Evolutionary conservation across 176 grass and related monocot species (phyloP).

Genomic region (Musa acuminata): DNA sequence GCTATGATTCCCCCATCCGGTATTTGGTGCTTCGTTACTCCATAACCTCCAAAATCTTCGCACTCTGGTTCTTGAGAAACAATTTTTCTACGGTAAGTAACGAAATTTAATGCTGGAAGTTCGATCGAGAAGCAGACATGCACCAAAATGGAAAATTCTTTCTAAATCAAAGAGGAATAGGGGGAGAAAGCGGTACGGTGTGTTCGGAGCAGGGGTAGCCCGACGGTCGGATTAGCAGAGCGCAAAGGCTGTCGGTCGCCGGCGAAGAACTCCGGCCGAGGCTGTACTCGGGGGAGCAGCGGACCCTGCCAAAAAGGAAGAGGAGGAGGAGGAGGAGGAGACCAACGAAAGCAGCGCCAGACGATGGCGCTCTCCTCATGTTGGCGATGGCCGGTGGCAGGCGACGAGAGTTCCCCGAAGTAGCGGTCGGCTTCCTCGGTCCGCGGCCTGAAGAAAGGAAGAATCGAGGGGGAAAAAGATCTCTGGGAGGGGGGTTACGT

Average conservation of each 20-base stretch:
- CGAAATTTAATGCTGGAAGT: neutral
- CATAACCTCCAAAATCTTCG: neutral
- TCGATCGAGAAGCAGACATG: neutral
- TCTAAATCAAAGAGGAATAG: neutral
- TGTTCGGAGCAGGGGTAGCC: constrained; percentile 81
- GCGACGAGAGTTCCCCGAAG: neutral
- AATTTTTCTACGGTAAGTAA: neutral
- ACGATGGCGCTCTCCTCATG: neutral
- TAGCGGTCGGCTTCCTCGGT: neutral
- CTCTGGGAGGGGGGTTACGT: neutral
- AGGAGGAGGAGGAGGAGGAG: constrained; percentile 21
- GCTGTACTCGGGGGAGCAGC: constrained; percentile 3
- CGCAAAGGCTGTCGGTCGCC: constrained; percentile 41
- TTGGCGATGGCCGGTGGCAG: neutral
- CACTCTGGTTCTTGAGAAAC: neutral
- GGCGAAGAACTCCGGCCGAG: constrained; percentile 14
- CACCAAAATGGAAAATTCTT: neutral
- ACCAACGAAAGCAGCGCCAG: neutral
- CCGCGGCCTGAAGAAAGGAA: neutral
- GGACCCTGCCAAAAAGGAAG: constrained; percentile 13
- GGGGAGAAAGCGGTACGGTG: constrained; percentile 32
- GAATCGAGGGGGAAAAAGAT: too few species aligned
- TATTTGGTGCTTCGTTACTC: neutral
- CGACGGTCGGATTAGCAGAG: constrained; percentile 46
- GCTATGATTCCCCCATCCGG: neutral